phyloP scores from a whole-genome alignment of 352 stramenopile genomes.

The Elongisporangium anandrum region DNA sequence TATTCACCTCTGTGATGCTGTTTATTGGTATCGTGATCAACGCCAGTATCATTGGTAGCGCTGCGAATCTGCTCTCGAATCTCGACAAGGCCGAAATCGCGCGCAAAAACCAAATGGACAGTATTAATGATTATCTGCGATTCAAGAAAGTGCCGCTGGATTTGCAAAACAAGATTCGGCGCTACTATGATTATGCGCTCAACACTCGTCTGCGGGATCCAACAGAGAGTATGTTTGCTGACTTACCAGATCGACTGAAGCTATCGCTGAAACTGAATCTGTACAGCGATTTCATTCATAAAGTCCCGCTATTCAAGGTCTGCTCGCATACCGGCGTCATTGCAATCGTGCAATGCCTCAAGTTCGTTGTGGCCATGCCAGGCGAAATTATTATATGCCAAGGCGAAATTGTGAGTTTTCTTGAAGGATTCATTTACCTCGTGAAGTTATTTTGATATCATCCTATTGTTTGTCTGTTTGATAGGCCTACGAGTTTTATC shows the following conservation, averaged over 20 bases:
- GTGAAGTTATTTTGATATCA: too few species aligned
- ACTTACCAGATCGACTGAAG: constrained; percentile 69
- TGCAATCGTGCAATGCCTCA: constrained; percentile 67
- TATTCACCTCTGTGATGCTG: constrained; percentile 67
- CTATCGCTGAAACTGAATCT: constrained; percentile 62
- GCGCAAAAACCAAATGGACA: constrained; percentile 75
- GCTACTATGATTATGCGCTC: constrained; percentile 75
- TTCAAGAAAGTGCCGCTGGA: constrained; percentile 71
- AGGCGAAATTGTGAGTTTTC: constrained; percentile 35
- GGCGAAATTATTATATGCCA: constrained; percentile 62
- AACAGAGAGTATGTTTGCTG: constrained; percentile 56
- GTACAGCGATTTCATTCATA: constrained; percentile 64
- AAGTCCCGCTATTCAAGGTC: constrained; percentile 68
- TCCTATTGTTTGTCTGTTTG: too few species aligned
- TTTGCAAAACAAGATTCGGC: constrained; percentile 68
- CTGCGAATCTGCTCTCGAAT: constrained; percentile 68
- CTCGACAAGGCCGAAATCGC: constrained; percentile 71
- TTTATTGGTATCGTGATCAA: constrained; percentile 78
- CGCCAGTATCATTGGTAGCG: constrained; percentile 75
- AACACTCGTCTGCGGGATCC: constrained; percentile 50
- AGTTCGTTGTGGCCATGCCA: constrained; percentile 56
- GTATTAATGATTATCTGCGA: constrained; percentile 75
- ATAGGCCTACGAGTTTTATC: constrained; percentile 62
- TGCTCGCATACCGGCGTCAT: constrained; percentile 67
- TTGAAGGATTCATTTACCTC: too few species aligned